A percentile compares a stretch with the other conserved stretches of the same genome.
Conservation (phyloP, 352 stramenopile genomes). For the Peronosclerospora sorghi region DNA sequence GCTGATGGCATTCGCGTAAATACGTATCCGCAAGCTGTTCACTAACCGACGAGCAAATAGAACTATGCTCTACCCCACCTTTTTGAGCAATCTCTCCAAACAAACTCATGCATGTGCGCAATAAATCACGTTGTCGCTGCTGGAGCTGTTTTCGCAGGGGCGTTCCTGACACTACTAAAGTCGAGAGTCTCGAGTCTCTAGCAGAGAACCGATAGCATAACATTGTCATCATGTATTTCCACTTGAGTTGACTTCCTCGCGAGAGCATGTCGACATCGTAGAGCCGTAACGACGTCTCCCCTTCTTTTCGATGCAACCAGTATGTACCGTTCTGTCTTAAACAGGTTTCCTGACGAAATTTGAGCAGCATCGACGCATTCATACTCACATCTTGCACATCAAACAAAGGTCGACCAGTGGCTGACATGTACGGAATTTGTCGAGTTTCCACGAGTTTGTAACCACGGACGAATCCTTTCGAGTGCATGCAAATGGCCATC, state of each 20-base stretch:
- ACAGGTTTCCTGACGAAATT: constrained; percentile 80
- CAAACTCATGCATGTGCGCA: constrained; percentile 65
- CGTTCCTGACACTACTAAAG: constrained; percentile 42
- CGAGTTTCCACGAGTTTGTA: constrained; percentile 80
- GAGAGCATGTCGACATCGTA: constrained; percentile 80
- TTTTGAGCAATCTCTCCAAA: constrained; percentile 58
- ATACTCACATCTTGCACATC: constrained; percentile 80
- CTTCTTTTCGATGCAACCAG: constrained; percentile 69
- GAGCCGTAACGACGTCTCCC: constrained; percentile 55
- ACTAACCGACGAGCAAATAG: constrained; percentile 69
- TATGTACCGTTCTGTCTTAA: constrained; percentile 75
- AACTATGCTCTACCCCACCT: constrained; percentile 45
- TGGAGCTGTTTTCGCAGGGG: constrained; percentile 59
- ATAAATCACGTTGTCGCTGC: constrained; percentile 59
- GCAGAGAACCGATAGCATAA: constrained; percentile 79
- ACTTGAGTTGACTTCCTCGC: constrained; percentile 77
- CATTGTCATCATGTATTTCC: constrained; percentile 89
- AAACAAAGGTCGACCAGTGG: constrained; percentile 47
- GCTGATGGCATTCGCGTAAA: constrained; percentile 49
- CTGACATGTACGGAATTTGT: constrained; percentile 76
- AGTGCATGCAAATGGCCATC: constrained; percentile 81
- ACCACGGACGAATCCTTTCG: constrained; percentile 68
- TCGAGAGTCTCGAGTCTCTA: constrained; percentile 48
- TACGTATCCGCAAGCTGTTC: constrained; percentile 80
- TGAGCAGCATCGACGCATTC: constrained; percentile 79